Conservation (phyloP, 2,329 filamentous ascomycete species). For the Colletotrichum sp. region DNA sequence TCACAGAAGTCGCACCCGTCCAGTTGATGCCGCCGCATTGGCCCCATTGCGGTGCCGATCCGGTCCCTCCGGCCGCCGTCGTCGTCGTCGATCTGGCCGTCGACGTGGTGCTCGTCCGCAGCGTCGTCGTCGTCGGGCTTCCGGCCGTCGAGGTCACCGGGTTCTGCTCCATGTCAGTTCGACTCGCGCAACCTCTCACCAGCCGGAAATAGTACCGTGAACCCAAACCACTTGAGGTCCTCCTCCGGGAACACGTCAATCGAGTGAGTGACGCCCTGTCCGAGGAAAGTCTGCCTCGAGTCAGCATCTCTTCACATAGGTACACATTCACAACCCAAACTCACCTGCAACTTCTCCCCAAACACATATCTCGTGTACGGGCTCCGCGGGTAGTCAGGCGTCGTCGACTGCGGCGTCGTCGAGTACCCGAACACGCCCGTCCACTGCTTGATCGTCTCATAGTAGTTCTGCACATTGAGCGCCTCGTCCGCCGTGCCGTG, state of each 20-base stretch:
- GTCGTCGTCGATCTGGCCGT: background rate
- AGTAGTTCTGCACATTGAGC: slow-evolving; percentile 58
- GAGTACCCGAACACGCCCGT: slow-evolving; percentile 52
- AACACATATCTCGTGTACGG: slow-evolving; percentile 45
- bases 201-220: background rate
- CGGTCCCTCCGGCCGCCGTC: slow-evolving; percentile 1
- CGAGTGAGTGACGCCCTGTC: slow-evolving; percentile 12
- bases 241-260: slow-evolving; percentile 20
- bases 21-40: slow-evolving; percentile 17
- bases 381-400: slow-evolving; percentile 37
- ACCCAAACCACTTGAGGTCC: slow-evolving; percentile 22
- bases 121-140: background rate
- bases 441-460: slow-evolving; percentile 64
- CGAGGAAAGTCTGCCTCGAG: slow-evolving; percentile 10
- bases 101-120: background rate
- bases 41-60: slow-evolving; percentile 11
- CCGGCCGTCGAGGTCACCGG: slow-evolving; percentile 3
- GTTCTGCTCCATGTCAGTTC: background rate
- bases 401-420: slow-evolving; percentile 32
- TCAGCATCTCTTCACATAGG: background rate
- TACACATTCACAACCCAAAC: background rate
- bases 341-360: slow-evolving; percentile 34
- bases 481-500: slow-evolving; percentile 58
- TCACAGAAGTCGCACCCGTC: background rate
- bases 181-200: too few relatives aligned